Conservation (phyloP, 176 grass and related monocot species). For the Triticum aestivum region IWGSC_CS_RefSeq_v2.1 NC_057814.1:390744689-390745188, state of each 20-base stretch:
- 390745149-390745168: constrained; percentile 36
- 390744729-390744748: neutral
- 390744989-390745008: neutral
- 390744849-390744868: constrained; percentile 4
- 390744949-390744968: constrained; percentile 5
- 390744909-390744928: constrained; percentile 30
- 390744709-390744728: constrained; percentile 17
- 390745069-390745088: constrained; percentile 31
- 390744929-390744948: neutral
- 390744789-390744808: constrained; percentile 49
- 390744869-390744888: constrained; percentile 25
- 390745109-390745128: constrained; percentile 24
- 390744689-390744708: constrained; percentile 12
- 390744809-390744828: constrained; percentile 54
- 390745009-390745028: constrained; percentile 31
- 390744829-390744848: neutral
- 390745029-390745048: constrained; percentile 39
- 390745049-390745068: constrained; percentile 36
- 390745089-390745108: constrained; percentile 23
- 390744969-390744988: constrained; percentile 35
- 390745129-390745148: constrained; percentile 19
- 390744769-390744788: neutral
- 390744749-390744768: constrained; percentile 16
- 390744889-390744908: constrained; percentile 30
- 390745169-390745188: constrained; percentile 44